These are phyloP conservation scores for Musa balbisiana DNA, from an alignment of 202 grass and related monocot genomes.

Conservation along the genomic window DNA sequence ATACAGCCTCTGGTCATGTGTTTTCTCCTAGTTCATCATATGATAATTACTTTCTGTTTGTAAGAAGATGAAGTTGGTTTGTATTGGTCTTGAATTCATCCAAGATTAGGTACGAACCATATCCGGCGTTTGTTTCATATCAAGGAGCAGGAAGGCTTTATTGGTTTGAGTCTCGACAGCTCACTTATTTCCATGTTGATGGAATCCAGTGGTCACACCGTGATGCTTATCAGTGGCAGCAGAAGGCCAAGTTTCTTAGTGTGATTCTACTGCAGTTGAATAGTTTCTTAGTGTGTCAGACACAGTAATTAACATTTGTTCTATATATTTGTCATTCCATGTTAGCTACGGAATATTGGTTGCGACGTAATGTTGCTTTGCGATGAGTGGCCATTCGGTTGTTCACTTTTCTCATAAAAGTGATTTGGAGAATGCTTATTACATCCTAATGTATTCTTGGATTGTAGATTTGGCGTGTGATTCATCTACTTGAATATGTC, in stretches of 20 bases:
- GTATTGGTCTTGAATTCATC: neutral
- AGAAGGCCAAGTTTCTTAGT: neutral
- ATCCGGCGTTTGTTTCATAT: neutral
- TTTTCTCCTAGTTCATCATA: conserved; percentile 12
- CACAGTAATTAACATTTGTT: neutral
- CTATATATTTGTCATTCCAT: neutral
- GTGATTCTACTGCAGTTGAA: neutral
- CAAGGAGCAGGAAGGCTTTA: neutral
- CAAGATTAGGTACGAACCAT: neutral
- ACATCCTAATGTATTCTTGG: neutral
- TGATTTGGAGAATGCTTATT: neutral
- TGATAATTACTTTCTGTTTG: neutral
- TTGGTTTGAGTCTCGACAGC: neutral
- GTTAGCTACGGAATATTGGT: neutral
- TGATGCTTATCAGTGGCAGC: neutral
- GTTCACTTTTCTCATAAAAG: neutral
- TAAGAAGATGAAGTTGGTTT: neutral
- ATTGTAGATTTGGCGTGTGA: neutral
- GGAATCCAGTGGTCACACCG: neutral
- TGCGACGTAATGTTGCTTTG: neutral
- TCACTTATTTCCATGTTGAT: neutral
- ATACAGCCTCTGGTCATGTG: conserved; percentile 39
- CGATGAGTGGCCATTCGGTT: neutral
- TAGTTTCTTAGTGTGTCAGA: neutral
- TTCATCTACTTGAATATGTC: neutral